A percentile compares a stretch with the other conserved stretches of the same genome.
Conservation (phyloP, 208 protist genomes). For the Leishmania martiniquensis region DNA sequence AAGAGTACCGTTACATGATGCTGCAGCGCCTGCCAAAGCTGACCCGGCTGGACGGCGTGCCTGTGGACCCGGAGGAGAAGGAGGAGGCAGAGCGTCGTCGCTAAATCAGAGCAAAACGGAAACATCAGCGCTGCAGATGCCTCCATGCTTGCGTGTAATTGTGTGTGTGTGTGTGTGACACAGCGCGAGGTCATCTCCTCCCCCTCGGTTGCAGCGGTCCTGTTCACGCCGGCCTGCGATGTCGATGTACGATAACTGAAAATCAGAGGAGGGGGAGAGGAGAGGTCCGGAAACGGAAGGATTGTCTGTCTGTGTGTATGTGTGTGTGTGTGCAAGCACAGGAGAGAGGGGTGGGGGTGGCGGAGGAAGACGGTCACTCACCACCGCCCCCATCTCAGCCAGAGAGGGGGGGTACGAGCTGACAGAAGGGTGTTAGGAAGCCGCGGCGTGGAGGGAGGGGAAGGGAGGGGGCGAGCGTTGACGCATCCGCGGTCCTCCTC, state of each 20-base stretch:
- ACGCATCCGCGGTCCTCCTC: too few relatives aligned
- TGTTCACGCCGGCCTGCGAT: not conserved
- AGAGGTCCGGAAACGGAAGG: not conserved
- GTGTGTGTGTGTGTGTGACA: not conserved
- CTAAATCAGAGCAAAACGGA: too few relatives aligned
- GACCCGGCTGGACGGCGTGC: slow-evolving; percentile 87
- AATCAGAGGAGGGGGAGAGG: not conserved
- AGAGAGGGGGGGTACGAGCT: too few relatives aligned
- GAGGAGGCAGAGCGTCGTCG: slow-evolving; percentile 89
- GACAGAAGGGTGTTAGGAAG: not conserved
- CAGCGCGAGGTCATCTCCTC: not conserved
- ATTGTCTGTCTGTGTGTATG: too few relatives aligned
- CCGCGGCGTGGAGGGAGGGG: not conserved
- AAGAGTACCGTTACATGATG: slow-evolving; percentile 90
- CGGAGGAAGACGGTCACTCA: too few relatives aligned
- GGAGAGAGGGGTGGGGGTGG: not conserved
- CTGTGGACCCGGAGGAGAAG: slow-evolving; percentile 90
- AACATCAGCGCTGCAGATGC: not conserved
- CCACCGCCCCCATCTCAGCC: too few relatives aligned
- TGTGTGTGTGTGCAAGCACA: not conserved
- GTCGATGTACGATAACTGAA: slow-evolving; percentile 5
- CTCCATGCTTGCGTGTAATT: not conserved
- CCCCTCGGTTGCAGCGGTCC: too few relatives aligned
- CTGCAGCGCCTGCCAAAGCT: slow-evolving; percentile 88
- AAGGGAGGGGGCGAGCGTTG: too few relatives aligned